Conservation (phyloP, 129 eudicot genomes). For the Rutidosis leptorrhynchoides region DNA sequence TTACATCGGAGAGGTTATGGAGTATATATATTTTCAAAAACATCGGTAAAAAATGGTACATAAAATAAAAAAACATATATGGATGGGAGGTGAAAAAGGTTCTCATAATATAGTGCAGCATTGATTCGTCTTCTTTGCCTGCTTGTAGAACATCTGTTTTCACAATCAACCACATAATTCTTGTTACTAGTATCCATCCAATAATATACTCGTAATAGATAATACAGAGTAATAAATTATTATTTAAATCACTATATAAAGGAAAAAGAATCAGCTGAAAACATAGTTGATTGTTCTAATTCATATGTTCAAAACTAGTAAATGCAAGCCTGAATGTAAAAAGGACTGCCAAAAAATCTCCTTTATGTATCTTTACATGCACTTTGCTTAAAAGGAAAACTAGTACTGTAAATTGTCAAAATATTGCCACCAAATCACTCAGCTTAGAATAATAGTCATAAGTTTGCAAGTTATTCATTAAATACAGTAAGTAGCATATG, state of each 20-base stretch:
- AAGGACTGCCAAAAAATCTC: not conserved
- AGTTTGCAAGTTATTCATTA: conserved; percentile 2
- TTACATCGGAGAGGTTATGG: not conserved
- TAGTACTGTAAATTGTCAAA: not conserved
- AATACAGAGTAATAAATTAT: not conserved
- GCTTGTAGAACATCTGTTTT: conserved; percentile 94
- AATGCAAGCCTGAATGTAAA: too few species aligned
- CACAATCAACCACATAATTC: conserved; percentile 10
- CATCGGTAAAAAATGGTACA: conserved; percentile 1
- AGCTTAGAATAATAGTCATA: not conserved
- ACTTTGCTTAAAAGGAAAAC: not conserved
- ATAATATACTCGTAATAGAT: not conserved
- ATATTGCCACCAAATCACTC: not conserved
- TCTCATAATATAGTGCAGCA: conserved; percentile 72
- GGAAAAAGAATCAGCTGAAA: not conserved
- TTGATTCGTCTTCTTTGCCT: conserved; percentile 86
- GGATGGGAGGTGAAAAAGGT: not conserved
- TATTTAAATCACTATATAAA: not conserved
- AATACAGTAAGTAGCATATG: conserved; percentile 1
- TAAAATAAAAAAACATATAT: conserved; percentile 1
- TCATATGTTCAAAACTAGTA: too few species aligned
- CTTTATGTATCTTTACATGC: conserved; percentile 1
- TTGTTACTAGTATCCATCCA: conserved; percentile 4
- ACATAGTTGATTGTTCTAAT: too few species aligned
- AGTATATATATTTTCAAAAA: not conserved